Conservation (phyloP, 768 basidiomycete genomes). For the Rhodocollybia butyracea region DNA sequence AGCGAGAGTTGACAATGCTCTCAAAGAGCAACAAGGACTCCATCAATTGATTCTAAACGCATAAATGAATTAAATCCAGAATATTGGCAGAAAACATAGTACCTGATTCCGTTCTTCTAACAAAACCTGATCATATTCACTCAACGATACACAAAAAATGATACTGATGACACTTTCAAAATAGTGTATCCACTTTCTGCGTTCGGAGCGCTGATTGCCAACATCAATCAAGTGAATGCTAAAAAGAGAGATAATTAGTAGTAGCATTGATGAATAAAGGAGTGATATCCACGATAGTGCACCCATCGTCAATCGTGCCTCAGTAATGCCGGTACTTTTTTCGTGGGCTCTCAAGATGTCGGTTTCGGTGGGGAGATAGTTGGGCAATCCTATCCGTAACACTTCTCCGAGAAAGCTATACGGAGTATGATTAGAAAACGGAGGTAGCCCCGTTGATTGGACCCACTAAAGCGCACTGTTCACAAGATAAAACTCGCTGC, state of each 20-base stretch:
- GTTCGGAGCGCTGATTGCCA: constrained; percentile 50
- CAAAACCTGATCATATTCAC: constrained; percentile 74
- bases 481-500: constrained; percentile 87
- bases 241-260: background rate
- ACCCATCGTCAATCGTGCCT: constrained; percentile 79
- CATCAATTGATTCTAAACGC: constrained; percentile 63
- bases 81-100: constrained; percentile 17
- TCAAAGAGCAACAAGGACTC: constrained; percentile 77
- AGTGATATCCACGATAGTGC: constrained; percentile 46
- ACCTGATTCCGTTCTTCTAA: constrained; percentile 68
- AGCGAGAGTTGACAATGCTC: constrained; percentile 74
- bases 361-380: constrained; percentile 82
- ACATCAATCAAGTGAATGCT: constrained; percentile 72
- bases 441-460: background rate
- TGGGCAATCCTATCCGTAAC: constrained; percentile 72
- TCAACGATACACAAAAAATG: constrained; percentile 68
- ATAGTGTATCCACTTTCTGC: constrained; percentile 48
- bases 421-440: background rate
- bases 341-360: constrained; percentile 85
- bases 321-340: constrained; percentile 88
- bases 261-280: background rate
- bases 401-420: constrained; percentile 83
- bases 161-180: constrained; percentile 67
- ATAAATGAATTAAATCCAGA: background rate
- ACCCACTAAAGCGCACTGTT: constrained; percentile 89